Base-by-base conservation (phyloP, 2,329 filamentous ascomycete genomes). In the Penicillium sp. region DNA sequence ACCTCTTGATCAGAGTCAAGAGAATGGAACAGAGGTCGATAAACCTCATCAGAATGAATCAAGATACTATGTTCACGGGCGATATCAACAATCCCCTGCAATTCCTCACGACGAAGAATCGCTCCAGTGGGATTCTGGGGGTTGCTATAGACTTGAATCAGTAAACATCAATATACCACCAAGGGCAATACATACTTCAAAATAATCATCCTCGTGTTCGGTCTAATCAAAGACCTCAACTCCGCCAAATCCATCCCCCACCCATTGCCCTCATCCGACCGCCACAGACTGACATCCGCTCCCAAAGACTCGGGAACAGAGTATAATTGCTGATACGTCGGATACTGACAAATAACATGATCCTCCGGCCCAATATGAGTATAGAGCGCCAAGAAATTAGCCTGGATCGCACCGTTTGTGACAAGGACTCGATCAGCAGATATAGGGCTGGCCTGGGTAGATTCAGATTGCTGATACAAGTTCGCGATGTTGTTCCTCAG, bases 311-410 rank as follows among this genome's bases (percentile, higher is more conserved):
- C 79, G 0, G 91, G 90, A 0, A 95, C 83, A 10, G 85, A 79
- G 68, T 93, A 94, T 1, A 96, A 80, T 65, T 94, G 90, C 70
- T 94, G 89, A 66, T 94, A 95, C 0, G 90, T 93, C 12, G 91
- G 91, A 69, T 91, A 90, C 55, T 94, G 88, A 67, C 89, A 94
- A 56, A 96, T 82, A 44, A 93, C 88, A 78, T 96, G 91, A 68
- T 96, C 90, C 0, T 86, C 88, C 0, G 85, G 83, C 0, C 84
- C 83, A 2, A 94, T 69, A 7, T 94, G 78, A 1, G 87, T 80
- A 70, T 92, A 92, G 8, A 94, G 81, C 2, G 86, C 76, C n/a
- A 94, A 75, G 64, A 91, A 90, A 68, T 96, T 96, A n/a, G 90
- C 91, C 6, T 84, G 81, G 48, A 95, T 95, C 14, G 90, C 90